Conservation (phyloP, 2,329 filamentous ascomycete genomes). For the Alternaria triticimaculans region DNA sequence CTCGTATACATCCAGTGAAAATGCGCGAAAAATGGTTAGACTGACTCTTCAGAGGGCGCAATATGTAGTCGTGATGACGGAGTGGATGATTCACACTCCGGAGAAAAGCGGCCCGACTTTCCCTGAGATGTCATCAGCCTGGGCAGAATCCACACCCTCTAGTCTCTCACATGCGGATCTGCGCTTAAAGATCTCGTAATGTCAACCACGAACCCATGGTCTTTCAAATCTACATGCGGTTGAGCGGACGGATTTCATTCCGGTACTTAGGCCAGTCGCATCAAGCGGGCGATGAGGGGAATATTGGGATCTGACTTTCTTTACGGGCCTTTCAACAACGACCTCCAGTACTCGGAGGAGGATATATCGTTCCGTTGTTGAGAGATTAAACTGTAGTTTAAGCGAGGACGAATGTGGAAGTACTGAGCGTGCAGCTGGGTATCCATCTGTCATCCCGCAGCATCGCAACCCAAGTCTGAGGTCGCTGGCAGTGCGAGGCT, state of each 20-base stretch:
- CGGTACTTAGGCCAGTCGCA: slow-evolving; percentile 5
- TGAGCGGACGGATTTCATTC: neutral
- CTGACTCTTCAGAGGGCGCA: neutral
- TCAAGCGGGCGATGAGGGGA: slow-evolving; percentile 4
- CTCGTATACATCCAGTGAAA: neutral
- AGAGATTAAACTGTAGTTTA: slow-evolving; percentile 10
- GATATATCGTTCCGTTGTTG: slow-evolving; percentile 12
- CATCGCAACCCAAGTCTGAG: slow-evolving; percentile 25
- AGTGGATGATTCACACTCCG: slow-evolving; percentile 9
- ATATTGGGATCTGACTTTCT: neutral
- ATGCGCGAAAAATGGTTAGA: neutral
- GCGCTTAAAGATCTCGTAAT: slow-evolving; percentile 31
- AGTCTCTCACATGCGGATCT: slow-evolving; percentile 31
- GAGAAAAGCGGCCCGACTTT: slow-evolving; percentile 29
- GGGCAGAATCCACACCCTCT: slow-evolving; percentile 3
- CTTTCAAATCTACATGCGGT: slow-evolving; percentile 7
- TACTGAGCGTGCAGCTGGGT: slow-evolving; percentile 4
- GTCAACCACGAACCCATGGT: slow-evolving; percentile 20
- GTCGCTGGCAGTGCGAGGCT: slow-evolving; percentile 18
- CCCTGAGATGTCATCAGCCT: slow-evolving; percentile 13
- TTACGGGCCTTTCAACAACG: slow-evolving; percentile 8
- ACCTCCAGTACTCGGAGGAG: neutral
- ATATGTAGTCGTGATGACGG: neutral
- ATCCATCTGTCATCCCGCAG: slow-evolving; percentile 18
- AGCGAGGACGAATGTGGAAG: slow-evolving; percentile 3